phyloP scores from a whole-genome alignment of 2,329 filamentous ascomycete genomes.

The Colletotrichum lini region DNA sequence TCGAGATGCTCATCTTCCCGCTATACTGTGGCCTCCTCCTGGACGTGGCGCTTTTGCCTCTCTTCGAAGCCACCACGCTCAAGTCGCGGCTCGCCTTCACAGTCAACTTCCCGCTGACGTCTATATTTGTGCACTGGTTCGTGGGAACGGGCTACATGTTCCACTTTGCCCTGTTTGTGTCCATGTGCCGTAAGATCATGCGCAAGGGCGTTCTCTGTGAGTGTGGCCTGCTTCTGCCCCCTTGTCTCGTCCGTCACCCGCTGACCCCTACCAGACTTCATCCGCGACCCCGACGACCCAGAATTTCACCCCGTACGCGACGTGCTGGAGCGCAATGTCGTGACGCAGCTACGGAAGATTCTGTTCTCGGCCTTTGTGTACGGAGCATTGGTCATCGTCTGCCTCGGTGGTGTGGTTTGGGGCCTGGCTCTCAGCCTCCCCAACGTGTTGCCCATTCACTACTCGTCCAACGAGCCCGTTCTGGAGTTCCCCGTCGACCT shows the following conservation, averaged over 20 bases:
- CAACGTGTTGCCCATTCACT: slow-evolving; percentile 88
- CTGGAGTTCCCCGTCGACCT: slow-evolving; percentile 95
- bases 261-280: slow-evolving; percentile 78
- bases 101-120: slow-evolving; percentile 84
- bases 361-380: slow-evolving; percentile 97
- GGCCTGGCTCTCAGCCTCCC: slow-evolving; percentile 78
- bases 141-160: slow-evolving; percentile 99
- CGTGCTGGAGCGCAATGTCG: slow-evolving; percentile 92
- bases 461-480: slow-evolving; percentile 92
- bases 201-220: slow-evolving; percentile 91
- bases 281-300: slow-evolving; percentile 96
- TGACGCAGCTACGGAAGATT: slow-evolving; percentile 95
- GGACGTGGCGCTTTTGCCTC: slow-evolving; percentile 87
- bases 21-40: slow-evolving; percentile 94
- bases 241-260: slow-evolving; percentile 27
- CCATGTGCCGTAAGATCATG: slow-evolving; percentile 99
- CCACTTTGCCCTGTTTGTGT: slow-evolving; percentile 97
- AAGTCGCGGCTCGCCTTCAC: slow-evolving; percentile 85
- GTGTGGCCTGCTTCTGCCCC: slow-evolving; percentile 50
- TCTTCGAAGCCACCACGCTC: slow-evolving; percentile 87
- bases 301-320: slow-evolving; percentile 98
- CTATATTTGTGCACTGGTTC: slow-evolving; percentile 98
- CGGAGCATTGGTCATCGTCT: slow-evolving; percentile 91
- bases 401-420: slow-evolving; percentile 96
- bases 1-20: slow-evolving; percentile 98